These are phyloP conservation scores for Parasarocladium wereldwijsianum DNA, from an alignment of 2,329 filamentous ascomycete genomes.

Conservation along the genomic window DNA sequence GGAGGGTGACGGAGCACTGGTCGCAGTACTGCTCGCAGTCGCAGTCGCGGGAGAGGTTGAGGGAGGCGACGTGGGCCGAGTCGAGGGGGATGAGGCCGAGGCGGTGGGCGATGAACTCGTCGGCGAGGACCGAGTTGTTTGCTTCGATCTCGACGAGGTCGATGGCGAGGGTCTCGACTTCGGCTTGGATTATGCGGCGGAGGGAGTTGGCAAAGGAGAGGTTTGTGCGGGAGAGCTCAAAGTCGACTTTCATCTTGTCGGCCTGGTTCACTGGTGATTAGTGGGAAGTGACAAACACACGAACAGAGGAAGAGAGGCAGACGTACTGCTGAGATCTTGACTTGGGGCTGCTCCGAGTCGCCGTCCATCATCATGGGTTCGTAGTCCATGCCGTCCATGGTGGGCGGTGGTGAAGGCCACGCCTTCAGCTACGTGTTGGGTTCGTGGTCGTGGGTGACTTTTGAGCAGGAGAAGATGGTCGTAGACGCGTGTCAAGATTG, in stretches of 20 bases:
- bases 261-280: constrained; percentile 35
- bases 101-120: constrained; percentile 90
- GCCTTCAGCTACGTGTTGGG: constrained; percentile 7
- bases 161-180: constrained; percentile 89
- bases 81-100: constrained; percentile 81
- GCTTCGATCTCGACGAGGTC: constrained; percentile 85
- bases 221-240: constrained; percentile 79
- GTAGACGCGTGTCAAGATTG: too few relatives aligned
- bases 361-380: constrained; percentile 45
- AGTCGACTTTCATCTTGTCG: constrained; percentile 70
- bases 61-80: constrained; percentile 66
- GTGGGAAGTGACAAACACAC: constrained; percentile 1
- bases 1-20: constrained; percentile 73
- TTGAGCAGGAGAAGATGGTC: too few relatives aligned
- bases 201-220: constrained; percentile 86
- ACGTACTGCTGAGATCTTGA: constrained; percentile 46
- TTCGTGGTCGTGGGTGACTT: too few relatives aligned
- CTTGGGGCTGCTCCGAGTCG: constrained; percentile 39
- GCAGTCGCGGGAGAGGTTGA: constrained; percentile 85
- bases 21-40: constrained; percentile 94
- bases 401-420: constrained; percentile 7
- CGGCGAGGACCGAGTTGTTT: constrained; percentile 91
- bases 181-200: constrained; percentile 79
- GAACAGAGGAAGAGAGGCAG: constrained; percentile 5
- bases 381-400: constrained; percentile 39